A percentile compares a stretch with the other conserved stretches of the same genome.
These are phyloP conservation scores for Rhodamnia rubescens DNA, from an alignment of 345 rosid species.

Conservation along the genomic window DNA sequence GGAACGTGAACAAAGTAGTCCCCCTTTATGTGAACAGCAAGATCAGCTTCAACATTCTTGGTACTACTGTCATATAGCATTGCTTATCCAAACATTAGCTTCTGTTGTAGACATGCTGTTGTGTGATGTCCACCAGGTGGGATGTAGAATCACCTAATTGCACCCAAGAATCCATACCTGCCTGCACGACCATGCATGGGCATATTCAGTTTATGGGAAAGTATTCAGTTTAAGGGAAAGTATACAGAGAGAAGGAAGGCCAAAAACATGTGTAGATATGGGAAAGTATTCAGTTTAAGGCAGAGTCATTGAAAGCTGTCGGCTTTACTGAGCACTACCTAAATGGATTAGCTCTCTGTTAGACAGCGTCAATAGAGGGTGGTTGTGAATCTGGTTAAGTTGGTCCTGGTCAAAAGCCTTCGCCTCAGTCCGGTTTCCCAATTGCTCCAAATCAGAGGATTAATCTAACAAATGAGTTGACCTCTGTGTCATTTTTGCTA, in stretches of 20 bases:
- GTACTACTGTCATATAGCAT: slow-evolving; percentile 19
- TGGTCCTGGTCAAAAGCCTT: not conserved
- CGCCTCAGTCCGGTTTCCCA: not conserved
- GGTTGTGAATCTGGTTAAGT: not conserved
- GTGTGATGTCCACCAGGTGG: not conserved
- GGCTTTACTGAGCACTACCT: not conserved
- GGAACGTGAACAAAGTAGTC: slow-evolving; percentile 31
- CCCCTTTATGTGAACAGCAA: slow-evolving; percentile 55
- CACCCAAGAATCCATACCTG: not conserved
- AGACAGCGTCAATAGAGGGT: not conserved
- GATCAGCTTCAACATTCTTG: slow-evolving; percentile 41
- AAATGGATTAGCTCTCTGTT: not conserved
- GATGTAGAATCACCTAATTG: not conserved
- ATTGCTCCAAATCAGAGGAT: not conserved
- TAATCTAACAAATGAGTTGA: not conserved
- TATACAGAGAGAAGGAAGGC: not conserved
- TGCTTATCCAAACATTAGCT: not conserved
- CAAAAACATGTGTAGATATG: not conserved
- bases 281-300: not conserved
- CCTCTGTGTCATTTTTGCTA: not conserved
- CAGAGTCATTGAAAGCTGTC: not conserved
- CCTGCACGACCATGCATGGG: not conserved
- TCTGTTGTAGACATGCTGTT: not conserved
- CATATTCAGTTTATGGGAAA: too few relatives aligned
- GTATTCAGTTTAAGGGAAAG: too few relatives aligned